Percentiles rank a stretch among this genome's conserved stretches.
phyloP scores from a whole-genome alignment of 1,284 basidiomycete genomes.

The Psilocybe mexicana region DNA sequence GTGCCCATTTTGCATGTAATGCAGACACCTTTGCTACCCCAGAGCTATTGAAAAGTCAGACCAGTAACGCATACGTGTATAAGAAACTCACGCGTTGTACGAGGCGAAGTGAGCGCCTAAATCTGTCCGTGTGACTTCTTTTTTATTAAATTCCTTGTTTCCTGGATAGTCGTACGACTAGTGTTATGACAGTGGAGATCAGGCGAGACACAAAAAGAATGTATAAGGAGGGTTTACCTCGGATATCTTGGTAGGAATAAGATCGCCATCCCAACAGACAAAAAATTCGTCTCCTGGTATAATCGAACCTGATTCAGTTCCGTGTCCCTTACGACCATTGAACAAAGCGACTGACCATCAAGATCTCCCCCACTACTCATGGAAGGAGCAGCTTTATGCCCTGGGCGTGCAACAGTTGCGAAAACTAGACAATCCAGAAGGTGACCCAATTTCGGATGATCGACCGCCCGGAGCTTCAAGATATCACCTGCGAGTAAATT shows the following conservation, averaged over 20 bases:
- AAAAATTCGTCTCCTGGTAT: constrained; percentile 59
- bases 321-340: no score
- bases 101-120: constrained; percentile 62
- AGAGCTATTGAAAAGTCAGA: constrained; percentile 33
- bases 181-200: neutral
- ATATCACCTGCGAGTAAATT: constrained; percentile 48
- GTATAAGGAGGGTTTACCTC: constrained; percentile 39
- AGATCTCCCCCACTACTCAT: constrained; percentile 71
- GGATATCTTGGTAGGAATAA: constrained; percentile 53
- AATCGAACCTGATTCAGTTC: neutral
- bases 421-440: constrained; percentile 68
- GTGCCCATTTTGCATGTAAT: constrained; percentile 61
- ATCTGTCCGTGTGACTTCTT: constrained; percentile 50
- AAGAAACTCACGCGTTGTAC: constrained; percentile 53
- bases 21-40: constrained; percentile 54
- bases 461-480: constrained; percentile 59
- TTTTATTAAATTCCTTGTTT: constrained; percentile 50
- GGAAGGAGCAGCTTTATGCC: constrained; percentile 60
- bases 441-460: constrained; percentile 49
- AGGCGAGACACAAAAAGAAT: neutral
- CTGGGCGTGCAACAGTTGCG: constrained; percentile 54
- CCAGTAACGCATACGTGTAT: neutral
- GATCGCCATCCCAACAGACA: constrained; percentile 65
- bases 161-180: constrained; percentile 69
- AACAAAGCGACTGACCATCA: constrained; percentile 39